These are phyloP conservation scores for Syzygium malaccense DNA, from an alignment of 441 rosid species.

Conservation along the genomic window DNA sequence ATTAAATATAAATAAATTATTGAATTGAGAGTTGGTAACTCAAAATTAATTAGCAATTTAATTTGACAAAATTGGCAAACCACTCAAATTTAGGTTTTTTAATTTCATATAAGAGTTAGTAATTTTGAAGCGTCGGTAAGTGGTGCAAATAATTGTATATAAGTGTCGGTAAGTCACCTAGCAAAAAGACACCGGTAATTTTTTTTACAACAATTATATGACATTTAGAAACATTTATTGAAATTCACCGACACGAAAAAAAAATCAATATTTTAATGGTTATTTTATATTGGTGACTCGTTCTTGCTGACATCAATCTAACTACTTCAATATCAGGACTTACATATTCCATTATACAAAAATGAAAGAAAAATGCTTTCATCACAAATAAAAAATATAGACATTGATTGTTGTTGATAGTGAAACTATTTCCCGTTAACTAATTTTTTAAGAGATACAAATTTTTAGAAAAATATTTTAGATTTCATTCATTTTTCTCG, in stretches of 20 bases:
- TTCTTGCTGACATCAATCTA: background rate
- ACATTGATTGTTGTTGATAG: background rate
- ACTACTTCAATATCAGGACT: background rate
- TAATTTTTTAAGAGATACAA: background rate
- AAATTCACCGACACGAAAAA: background rate
- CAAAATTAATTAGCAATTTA: background rate
- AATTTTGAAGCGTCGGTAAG: background rate
- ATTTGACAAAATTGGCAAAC: background rate
- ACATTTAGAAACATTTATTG: background rate
- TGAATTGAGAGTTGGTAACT: background rate
- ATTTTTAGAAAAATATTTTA: accelerated
- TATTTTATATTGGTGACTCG: background rate
- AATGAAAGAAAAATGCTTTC: background rate
- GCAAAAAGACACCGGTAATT: background rate
- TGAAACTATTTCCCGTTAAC: background rate
- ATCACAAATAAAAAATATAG: background rate
- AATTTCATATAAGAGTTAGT: background rate
- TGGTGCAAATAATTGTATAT: background rate
- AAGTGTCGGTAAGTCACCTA: background rate
- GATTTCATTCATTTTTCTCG: background rate
- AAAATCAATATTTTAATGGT: background rate
- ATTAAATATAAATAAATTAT: background rate
- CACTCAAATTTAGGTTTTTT: background rate
- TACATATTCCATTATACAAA: background rate
- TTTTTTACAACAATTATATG: background rate